Percentiles rank a stretch among this genome's conserved stretches.
Evolutionary conservation across 2,329 filamentous ascomycete species (phyloP).

Genomic region (Metarhizium sp.): DNA sequence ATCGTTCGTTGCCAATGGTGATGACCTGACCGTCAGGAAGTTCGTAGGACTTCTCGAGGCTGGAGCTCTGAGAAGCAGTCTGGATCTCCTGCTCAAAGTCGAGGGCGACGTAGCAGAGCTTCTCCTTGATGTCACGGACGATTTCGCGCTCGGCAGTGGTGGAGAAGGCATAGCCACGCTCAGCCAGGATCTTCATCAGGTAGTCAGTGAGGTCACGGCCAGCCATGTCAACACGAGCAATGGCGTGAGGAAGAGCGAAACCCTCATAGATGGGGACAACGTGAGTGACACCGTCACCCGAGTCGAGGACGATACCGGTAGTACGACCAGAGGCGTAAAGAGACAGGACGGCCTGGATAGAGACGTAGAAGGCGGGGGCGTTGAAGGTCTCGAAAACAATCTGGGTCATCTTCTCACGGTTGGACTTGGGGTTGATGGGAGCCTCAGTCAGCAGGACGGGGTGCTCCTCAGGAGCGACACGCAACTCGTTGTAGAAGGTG

Average conservation of each 20-base stretch:
- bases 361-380: conserved; percentile 99
- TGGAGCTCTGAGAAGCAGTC: conserved; percentile 97
- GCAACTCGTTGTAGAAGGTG: conserved; percentile 99
- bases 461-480: conserved; percentile 99
- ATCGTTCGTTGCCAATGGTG: conserved; percentile 99
- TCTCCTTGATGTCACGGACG: conserved; percentile 99
- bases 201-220: conserved; percentile 99
- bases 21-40: conserved; percentile 99
- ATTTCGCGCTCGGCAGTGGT: conserved; percentile 99
- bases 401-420: conserved; percentile 99
- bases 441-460: conserved; percentile 98
- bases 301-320: conserved; percentile 99
- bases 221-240: conserved; percentile 99
- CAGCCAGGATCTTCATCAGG: conserved; percentile 99
- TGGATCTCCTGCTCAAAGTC: conserved; percentile 99
- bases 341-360: conserved; percentile 97
- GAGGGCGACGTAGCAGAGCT: conserved; percentile 99
- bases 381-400: conserved; percentile 99
- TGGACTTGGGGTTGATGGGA: conserved; percentile 99
- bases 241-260: conserved; percentile 99
- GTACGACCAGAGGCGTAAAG: conserved; percentile 99
- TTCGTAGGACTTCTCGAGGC: conserved; percentile 99
- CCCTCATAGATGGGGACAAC: conserved; percentile 99
- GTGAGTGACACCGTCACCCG: conserved; percentile 99
- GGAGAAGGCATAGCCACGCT: conserved; percentile 99